A percentile compares a stretch with the other conserved stretches of the same genome.
Conservation (phyloP, 768 basidiomycete genomes). For the Kwoniella europaea region DNA sequence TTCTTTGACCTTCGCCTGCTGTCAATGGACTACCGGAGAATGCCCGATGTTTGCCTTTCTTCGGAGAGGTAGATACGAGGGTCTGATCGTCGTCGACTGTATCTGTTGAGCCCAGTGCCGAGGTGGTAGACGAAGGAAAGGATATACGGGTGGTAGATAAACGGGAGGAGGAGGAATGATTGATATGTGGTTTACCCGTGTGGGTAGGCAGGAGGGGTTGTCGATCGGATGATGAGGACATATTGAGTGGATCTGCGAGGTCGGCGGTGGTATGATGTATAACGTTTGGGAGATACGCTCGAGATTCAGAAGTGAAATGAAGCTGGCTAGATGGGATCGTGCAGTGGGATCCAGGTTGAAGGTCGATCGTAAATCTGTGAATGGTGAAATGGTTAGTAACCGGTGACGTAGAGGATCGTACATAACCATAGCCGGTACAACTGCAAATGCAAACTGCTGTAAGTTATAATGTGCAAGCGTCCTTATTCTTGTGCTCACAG, state of each 20-base stretch:
- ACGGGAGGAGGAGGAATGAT: conserved; percentile 28
- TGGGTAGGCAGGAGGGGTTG: conserved; percentile 36
- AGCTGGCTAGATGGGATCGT: too few relatives aligned
- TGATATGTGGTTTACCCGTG: conserved; percentile 10
- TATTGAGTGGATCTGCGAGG: neutral
- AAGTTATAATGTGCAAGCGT: too few relatives aligned
- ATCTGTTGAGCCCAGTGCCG: conserved; percentile 18
- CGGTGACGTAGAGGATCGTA: conserved; percentile 5
- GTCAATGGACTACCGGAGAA: conserved; percentile 65
- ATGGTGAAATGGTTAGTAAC: conserved; percentile 3
- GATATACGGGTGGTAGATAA: conserved; percentile 41
- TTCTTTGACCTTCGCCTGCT: neutral
- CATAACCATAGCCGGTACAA: too few relatives aligned
- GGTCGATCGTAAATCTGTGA: neutral
- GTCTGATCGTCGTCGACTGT: conserved; percentile 12
- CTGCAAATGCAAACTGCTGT: too few relatives aligned
- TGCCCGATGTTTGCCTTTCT: conserved; percentile 70
- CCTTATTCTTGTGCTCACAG: too few relatives aligned
- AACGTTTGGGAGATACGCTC: too few relatives aligned
- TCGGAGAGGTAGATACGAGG: conserved; percentile 57
- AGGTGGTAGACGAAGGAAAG: conserved; percentile 44
- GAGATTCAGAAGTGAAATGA: too few relatives aligned
- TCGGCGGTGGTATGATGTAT: neutral
- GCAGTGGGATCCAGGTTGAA: too few relatives aligned
- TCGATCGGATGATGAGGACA: conserved; percentile 27